Evolutionary conservation across 192 early-diverging fungal genomes (phyloP).

Genomic region (Podila verticillata): DNA sequence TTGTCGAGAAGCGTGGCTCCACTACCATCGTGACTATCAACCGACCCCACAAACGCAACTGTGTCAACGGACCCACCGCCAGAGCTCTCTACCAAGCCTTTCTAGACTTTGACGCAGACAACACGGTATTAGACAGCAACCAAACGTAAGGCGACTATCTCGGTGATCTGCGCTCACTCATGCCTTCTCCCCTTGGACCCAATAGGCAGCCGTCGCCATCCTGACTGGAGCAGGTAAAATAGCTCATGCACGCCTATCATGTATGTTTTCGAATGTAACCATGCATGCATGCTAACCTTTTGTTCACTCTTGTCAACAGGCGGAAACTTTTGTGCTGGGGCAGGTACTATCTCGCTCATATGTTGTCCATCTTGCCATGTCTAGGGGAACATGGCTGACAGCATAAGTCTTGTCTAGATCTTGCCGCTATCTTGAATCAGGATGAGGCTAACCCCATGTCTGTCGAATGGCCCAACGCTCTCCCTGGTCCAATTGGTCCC

Average conservation of each 20-base stretch:
- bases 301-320: slow-evolving; percentile 14
- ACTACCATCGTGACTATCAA: slow-evolving; percentile 53
- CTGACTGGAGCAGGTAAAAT: slow-evolving; percentile 54
- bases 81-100: slow-evolving; percentile 56
- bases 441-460: slow-evolving; percentile 50
- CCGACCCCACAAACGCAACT: slow-evolving; percentile 56
- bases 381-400: not conserved
- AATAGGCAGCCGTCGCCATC: slow-evolving; percentile 51
- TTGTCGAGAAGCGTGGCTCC: slow-evolving; percentile 29
- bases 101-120: slow-evolving; percentile 57
- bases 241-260: not conserved
- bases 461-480: slow-evolving; percentile 35
- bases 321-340: slow-evolving; percentile 60
- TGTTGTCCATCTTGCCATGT: not conserved
- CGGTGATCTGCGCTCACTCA: not conserved
- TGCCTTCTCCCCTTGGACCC: not conserved
- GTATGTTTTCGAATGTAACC: no score
- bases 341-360: slow-evolving; percentile 18
- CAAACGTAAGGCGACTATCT: not conserved
- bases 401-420: slow-evolving; percentile 13
- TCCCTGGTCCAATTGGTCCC: slow-evolving; percentile 54
- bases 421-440: slow-evolving; percentile 50
- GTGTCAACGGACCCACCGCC: slow-evolving; percentile 58
- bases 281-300: not conserved
- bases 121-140: slow-evolving; percentile 15